A percentile compares a stretch with the other conserved stretches of the same genome.
Evolutionary conservation across 257 asterid species (phyloP).

Genomic region (Jacaranda mimosifolia): DNA sequence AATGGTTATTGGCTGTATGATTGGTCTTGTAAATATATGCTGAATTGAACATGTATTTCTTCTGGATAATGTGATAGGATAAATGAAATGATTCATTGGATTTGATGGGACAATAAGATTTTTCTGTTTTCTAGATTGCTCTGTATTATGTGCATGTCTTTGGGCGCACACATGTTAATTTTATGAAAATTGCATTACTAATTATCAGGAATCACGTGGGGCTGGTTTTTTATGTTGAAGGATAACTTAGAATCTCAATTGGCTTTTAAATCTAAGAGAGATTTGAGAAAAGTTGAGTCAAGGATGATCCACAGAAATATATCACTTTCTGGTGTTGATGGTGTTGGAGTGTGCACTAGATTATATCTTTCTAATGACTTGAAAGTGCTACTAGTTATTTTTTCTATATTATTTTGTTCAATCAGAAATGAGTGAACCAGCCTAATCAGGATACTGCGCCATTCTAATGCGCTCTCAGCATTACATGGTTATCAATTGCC

Average conservation of each 20-base stretch:
- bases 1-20: neutral
- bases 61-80: constrained; percentile 21
- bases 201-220: neutral
- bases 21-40: neutral
- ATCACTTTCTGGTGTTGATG: neutral
- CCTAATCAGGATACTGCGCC: neutral
- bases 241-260: constrained; percentile 12
- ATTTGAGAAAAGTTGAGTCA: constrained; percentile 5
- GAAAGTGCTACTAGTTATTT: neutral
- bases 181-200: constrained; percentile 5
- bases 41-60: neutral
- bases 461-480: neutral
- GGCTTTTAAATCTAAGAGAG: constrained; percentile 1
- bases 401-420: neutral
- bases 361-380: constrained; percentile 7
- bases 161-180: neutral
- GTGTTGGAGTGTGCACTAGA: neutral
- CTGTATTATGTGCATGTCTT: neutral
- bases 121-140: constrained; percentile 10
- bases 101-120: neutral
- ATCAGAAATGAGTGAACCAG: constrained; percentile 2
- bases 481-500: neutral
- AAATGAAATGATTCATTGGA: constrained; percentile 4
- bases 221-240: neutral
- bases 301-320: neutral